These are phyloP conservation scores for Cercospora brassicicola DNA, from an alignment of 2,329 filamentous ascomycete species.

Conservation along the genomic window DNA sequence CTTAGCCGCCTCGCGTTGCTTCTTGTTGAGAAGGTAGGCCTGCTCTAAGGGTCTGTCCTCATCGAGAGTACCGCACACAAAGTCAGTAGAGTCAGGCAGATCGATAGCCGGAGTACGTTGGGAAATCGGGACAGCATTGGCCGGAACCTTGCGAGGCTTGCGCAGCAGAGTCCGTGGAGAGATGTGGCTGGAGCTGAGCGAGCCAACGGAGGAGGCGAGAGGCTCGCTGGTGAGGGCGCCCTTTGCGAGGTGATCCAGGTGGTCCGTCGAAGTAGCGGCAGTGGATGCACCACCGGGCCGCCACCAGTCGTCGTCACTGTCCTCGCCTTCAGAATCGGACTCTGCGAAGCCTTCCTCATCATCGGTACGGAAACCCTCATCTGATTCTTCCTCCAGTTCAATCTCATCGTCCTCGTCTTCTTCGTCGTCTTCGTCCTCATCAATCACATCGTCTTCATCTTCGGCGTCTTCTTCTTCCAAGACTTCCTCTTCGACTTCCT, in stretches of 20 bases:
- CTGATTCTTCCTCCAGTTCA: constrained; percentile 57
- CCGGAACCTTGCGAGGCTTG: constrained; percentile 18
- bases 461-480: constrained; percentile 61
- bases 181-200: constrained; percentile 42
- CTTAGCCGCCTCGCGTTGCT: constrained; percentile 77
- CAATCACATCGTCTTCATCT: constrained; percentile 45
- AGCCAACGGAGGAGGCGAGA: constrained; percentile 58
- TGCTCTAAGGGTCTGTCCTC: constrained; percentile 94
- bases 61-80: constrained; percentile 96
- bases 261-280: constrained; percentile 57
- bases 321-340: constrained; percentile 67
- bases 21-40: constrained; percentile 82
- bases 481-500: constrained; percentile 89
- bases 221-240: constrained; percentile 48
- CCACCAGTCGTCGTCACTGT: constrained; percentile 68
- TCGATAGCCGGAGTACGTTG: constrained; percentile 56
- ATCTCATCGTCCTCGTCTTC: constrained; percentile 59
- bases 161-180: constrained; percentile 17
- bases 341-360: constrained; percentile 71
- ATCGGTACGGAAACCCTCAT: constrained; percentile 77
- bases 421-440: constrained; percentile 51
- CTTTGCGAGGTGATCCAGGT: constrained; percentile 49
- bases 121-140: constrained; percentile 44
- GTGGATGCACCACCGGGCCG: constrained; percentile 58
- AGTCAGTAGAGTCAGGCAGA: constrained; percentile 94